Conservation (phyloP, 345 rosid species). For the Corchorus olitorius region DNA sequence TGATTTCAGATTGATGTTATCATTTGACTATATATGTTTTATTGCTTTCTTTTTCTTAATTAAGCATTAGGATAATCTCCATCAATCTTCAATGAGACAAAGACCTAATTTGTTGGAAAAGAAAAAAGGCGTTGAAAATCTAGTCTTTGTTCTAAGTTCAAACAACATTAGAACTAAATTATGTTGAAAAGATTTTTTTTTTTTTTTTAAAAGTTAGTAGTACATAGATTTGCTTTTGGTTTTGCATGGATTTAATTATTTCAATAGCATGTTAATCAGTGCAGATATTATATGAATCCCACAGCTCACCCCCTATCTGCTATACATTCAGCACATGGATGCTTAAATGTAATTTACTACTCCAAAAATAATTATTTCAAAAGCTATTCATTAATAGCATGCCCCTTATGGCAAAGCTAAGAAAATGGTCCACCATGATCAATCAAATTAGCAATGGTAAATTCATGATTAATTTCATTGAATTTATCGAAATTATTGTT, state of each 20-base stretch:
- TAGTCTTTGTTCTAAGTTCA: neutral
- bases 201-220: neutral
- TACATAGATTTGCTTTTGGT: neutral
- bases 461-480: neutral
- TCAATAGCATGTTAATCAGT: neutral
- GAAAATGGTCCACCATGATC: neutral
- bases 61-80: neutral
- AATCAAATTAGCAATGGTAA: neutral
- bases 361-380: neutral
- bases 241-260: neutral
- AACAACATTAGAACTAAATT: neutral
- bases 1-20: neutral
- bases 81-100: neutral
- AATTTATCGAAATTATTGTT: neutral
- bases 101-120: neutral
- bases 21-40: no score
- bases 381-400: neutral
- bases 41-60: neutral
- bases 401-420: constrained; percentile 6
- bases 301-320: neutral
- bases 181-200: neutral
- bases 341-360: neutral
- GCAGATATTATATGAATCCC: neutral
- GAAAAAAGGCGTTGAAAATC: neutral
- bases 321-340: neutral